A percentile compares a stretch with the other conserved stretches of the same genome.
Conservation (phyloP, 495 filamentous ascomycete species). For the Neohortaea acidophila region DNA sequence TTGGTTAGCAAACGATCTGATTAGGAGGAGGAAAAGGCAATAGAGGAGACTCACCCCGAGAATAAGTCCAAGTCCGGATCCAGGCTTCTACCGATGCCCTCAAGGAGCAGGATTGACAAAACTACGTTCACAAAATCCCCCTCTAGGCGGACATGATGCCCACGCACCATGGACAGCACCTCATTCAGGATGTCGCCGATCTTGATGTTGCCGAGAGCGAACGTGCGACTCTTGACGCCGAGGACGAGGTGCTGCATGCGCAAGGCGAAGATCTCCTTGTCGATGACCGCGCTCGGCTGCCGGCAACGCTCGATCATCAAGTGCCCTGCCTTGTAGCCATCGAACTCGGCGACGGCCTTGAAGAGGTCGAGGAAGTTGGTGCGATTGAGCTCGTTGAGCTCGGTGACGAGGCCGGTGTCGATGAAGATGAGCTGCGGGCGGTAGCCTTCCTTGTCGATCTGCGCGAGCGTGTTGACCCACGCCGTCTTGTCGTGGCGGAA, state of each 20-base stretch:
- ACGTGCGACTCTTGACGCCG: slow-evolving; percentile 72
- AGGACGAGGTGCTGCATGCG: slow-evolving; percentile 95
- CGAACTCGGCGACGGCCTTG: slow-evolving; percentile 89
- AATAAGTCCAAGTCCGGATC: slow-evolving; percentile 82
- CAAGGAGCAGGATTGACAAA: slow-evolving; percentile 80
- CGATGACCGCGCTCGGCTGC: slow-evolving; percentile 75
- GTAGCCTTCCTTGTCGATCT: slow-evolving; percentile 82
- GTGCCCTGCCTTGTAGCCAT: slow-evolving; percentile 87
- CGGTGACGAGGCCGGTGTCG: slow-evolving; percentile 89
- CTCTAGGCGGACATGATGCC: slow-evolving; percentile 86
- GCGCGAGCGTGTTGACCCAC: slow-evolving; percentile 57
- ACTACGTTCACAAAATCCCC: slow-evolving; percentile 99
- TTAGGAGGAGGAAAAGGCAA: background rate
- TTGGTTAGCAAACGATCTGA: background rate
- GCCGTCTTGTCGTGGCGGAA: slow-evolving; percentile 44
- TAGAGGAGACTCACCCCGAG: slow-evolving; percentile 42
- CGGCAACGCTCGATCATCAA: slow-evolving; percentile 93
- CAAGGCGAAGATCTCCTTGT: slow-evolving; percentile 76
- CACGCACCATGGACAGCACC: slow-evolving; percentile 80
- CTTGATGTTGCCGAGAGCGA: slow-evolving; percentile 87
- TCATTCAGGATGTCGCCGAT: slow-evolving; percentile 90
- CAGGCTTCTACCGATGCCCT: slow-evolving; percentile 81
- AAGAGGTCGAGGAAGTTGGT: slow-evolving; percentile 92
- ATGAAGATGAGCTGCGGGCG: slow-evolving; percentile 94
- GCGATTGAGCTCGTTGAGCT: slow-evolving; percentile 74